Evolutionary conservation across 2,329 filamentous ascomycete genomes (phyloP).

Genomic region (Graphiopsis chlorocephala): DNA sequence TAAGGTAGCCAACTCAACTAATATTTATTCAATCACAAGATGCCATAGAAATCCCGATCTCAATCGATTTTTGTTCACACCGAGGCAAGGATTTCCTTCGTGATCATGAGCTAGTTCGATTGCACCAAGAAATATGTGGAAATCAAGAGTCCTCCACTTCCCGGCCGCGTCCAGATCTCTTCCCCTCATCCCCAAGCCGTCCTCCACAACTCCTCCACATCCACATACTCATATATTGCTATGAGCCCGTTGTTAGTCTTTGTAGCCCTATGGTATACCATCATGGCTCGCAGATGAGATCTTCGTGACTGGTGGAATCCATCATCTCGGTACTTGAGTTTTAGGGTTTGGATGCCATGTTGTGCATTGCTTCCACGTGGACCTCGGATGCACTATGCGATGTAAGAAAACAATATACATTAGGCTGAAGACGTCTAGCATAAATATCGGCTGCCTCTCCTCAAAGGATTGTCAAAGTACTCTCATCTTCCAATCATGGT

Average conservation of each 20-base stretch:
- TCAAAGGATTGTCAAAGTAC: not conserved
- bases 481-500: not conserved
- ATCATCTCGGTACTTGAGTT: slow-evolving; percentile 1
- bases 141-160: not conserved
- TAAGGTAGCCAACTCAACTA: not conserved
- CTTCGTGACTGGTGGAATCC: slow-evolving; percentile 5
- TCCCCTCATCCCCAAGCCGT: slow-evolving; percentile 7
- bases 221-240: not conserved
- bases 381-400: slow-evolving; percentile 1
- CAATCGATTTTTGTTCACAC: too few relatives aligned
- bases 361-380: not conserved
- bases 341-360: not conserved
- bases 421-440: not conserved
- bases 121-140: not conserved
- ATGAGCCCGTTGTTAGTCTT: not conserved
- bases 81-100: not conserved
- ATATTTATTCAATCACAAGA: not conserved
- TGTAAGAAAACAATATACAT: not conserved
- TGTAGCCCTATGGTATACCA: not conserved
- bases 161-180: slow-evolving; percentile 2
- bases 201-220: slow-evolving; percentile 8
- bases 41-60: not conserved
- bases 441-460: not conserved
- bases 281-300: not conserved
- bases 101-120: not conserved